Evolutionary conservation across 305 asterid genomes (phyloP).

Genomic region (Rubia tinctorum): DNA sequence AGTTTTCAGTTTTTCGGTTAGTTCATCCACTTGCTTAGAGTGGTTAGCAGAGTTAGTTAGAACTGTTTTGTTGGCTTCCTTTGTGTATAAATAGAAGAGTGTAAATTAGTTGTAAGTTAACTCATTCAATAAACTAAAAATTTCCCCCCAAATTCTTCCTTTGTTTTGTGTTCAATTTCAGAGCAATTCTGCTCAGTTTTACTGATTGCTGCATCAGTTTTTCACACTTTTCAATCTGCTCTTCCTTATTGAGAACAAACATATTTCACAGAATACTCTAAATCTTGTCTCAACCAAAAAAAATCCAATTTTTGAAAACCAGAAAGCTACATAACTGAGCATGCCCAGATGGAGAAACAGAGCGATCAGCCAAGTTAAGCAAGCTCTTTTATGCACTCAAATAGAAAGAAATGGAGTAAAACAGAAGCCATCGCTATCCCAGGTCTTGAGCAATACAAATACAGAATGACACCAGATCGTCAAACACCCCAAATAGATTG

Average conservation of each 20-base stretch:
- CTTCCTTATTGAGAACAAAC: slow-evolving; percentile 28
- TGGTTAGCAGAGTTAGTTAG: too few species aligned
- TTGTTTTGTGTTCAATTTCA: too few species aligned
- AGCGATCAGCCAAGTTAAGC: slow-evolving; percentile 19
- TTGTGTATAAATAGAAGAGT: too few species aligned
- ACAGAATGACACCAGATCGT: slow-evolving; percentile 3
- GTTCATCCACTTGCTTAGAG: too few species aligned
- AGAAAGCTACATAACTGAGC: slow-evolving; percentile 17
- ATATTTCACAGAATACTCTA: slow-evolving; percentile 21
- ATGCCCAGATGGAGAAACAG: slow-evolving; percentile 27
- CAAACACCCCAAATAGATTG: slow-evolving; percentile 11
- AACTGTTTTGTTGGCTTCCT: too few species aligned
- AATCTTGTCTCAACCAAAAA: not conserved
- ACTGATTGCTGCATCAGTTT: too few species aligned
- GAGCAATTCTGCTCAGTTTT: too few species aligned
- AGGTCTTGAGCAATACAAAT: slow-evolving; percentile 20
- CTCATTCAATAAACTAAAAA: too few species aligned
- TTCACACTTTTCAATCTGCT: too few species aligned
- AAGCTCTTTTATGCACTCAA: slow-evolving; percentile 7
- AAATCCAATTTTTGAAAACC: slow-evolving; percentile 1
- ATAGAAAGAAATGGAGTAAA: slow-evolving; percentile 25
- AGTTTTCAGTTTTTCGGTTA: too few species aligned
- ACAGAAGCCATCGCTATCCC: slow-evolving; percentile 25
- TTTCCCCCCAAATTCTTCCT: too few species aligned
- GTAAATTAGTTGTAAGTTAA: too few species aligned